Base-by-base conservation (phyloP, 331 rosid species). In the Malus hybrid region DNA sequence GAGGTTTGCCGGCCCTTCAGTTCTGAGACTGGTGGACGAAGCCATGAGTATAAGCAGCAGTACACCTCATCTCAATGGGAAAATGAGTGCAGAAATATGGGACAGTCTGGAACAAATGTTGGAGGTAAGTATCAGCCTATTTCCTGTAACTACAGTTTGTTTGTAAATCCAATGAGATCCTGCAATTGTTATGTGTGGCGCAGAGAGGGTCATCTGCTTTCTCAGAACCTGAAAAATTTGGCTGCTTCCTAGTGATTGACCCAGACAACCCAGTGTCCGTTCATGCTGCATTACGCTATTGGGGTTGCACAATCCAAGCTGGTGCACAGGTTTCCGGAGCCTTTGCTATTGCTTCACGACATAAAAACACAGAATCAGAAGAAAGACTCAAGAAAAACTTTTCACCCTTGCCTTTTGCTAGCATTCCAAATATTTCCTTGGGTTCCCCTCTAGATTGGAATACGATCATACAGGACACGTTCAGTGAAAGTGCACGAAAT, bases 271-370 rank as follows among this genome's bases (percentile, higher is more conserved):
- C 85, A 32, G 84, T 82, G 71, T 90, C 96, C 4, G 80, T 90
- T 39, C 77, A 77, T 75, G 86, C 93, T 66, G 99, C 99, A 7
- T 79, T 85, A 71, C 89, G 97, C 50, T 92, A 94, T 73, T 94
- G 99, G 99, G 99, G 99, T 33, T 90, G 97, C 79, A 72, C 91
- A 19, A 87, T 93, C 80, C 98, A 93, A 87, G 91, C 98, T 57
- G 96, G 97, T 75, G 88, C 90, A 79, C 91, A 82, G 79, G 86
- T 87, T 76, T 91, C 91, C 22, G 97, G 96, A 57, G 96, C 97
- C 63, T 78, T 93, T 66, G 91, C 88, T 4, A 63, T 85, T 63
- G 66, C 80, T 63, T 76, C 96, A 76, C 77, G 77, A 62, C 66
- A 70, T 33, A 68, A 73, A 75, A 73, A 80, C 70, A 74, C 70